Evolutionary conservation across 495 filamentous ascomycete genomes (phyloP), one percentile per base, ranked within the genome.

Genomic region (Rostrohypoxylon terebratum): DNA sequence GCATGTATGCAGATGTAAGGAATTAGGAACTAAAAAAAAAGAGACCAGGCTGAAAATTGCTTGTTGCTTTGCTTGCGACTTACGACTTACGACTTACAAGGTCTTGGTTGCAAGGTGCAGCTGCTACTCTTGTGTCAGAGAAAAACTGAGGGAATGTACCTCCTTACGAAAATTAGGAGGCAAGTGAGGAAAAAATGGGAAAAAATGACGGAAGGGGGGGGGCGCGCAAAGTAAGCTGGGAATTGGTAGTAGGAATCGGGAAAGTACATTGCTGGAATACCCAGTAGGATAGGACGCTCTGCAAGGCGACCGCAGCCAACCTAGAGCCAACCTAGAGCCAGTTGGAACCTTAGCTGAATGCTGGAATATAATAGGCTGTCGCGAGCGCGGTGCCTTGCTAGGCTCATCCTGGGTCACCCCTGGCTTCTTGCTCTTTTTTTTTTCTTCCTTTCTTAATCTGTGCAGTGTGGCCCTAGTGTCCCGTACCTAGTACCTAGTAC

Each of bases 341-440:
- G 48, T 28, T 28, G 48, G 21, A 69, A 69, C 63, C 45, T 68
- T 51, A 64, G 47, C n/a, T 57, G 28, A 16, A 67, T 63, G 13
- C 66, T 69, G 58, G 42, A 59, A 63, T 59, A 25, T 74, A 11
- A 74, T 69, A 66, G 71, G 71, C 44, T 59, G 61, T 69, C 71
- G 66, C 71, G 71, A 69, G 66, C 71, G 71, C 71, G 71, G 62
- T 74, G 62, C 66, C 71, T 69, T 76, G 69, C 74, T 74, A 75
- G 74, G 76, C 72, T 70, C 63, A 73, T 78, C 76, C 76, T 63
- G 66, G 73, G 47, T 4, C 28, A 34, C 65, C 65, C 74, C 72
- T 70, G 62, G 74, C 63, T 66, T 45, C 42, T 45, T 45, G 42
- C 42, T 45, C 42, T 45, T 45, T 45, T 45, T 45, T 45, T 45